Percentiles rank a stretch among this genome's conserved stretches.
Conservation (phyloP, 805 yeast species). For the Kodamaea fukazawae region DNA sequence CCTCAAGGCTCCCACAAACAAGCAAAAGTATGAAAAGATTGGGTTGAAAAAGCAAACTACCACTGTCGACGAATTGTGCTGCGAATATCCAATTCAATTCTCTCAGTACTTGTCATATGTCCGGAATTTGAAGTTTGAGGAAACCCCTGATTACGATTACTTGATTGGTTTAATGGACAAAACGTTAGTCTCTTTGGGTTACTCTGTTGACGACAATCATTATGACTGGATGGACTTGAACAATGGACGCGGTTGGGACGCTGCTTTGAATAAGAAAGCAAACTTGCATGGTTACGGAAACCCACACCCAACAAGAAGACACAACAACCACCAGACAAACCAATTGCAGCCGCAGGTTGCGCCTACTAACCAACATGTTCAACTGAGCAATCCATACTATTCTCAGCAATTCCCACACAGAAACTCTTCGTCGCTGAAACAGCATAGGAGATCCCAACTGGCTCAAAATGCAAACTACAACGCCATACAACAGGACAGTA, state of each 20-base stretch:
- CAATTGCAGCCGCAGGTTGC: slow-evolving; percentile 16
- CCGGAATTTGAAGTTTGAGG: slow-evolving; percentile 86
- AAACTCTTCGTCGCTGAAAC: slow-evolving; percentile 8
- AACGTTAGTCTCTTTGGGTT: slow-evolving; percentile 67
- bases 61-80: slow-evolving; percentile 78
- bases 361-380: slow-evolving; percentile 13
- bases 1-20: slow-evolving; percentile 94
- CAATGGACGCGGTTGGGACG: slow-evolving; percentile 96
- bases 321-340: slow-evolving; percentile 27
- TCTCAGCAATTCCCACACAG: slow-evolving; percentile 3
- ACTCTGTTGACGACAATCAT: slow-evolving; percentile 66
- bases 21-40: slow-evolving; percentile 95
- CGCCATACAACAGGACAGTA: slow-evolving; percentile 19
- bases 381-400: slow-evolving; percentile 1
- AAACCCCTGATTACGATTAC: slow-evolving; percentile 90
- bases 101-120: slow-evolving; percentile 89
- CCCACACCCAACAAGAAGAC: slow-evolving; percentile 66
- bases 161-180: slow-evolving; percentile 74
- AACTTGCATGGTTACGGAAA: slow-evolving; percentile 95
- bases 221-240: slow-evolving; percentile 98
- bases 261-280: slow-evolving; percentile 83
- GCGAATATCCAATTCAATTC: slow-evolving; percentile 88
- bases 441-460: slow-evolving; percentile 12
- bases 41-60: slow-evolving; percentile 95
- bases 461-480: slow-evolving; percentile 15